Conservation (phyloP, 768 basidiomycete genomes). For the Lactarius hatsudake region DNA sequence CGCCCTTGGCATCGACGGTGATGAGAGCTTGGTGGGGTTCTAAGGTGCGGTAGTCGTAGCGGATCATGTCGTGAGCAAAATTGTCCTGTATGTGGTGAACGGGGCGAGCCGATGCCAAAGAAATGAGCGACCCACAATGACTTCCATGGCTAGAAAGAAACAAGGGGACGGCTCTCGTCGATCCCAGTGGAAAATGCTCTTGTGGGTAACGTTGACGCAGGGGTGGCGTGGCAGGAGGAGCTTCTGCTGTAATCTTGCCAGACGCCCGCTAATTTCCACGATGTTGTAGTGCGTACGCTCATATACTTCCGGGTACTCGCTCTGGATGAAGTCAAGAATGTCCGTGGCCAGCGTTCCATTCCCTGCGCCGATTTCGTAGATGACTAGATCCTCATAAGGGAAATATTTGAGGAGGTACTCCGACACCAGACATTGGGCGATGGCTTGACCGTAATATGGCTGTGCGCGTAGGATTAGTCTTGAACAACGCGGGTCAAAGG, state of each 20-base stretch:
- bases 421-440: constrained; percentile 84
- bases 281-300: constrained; percentile 90
- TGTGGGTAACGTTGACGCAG: constrained; percentile 65
- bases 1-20: constrained; percentile 72
- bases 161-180: constrained; percentile 76
- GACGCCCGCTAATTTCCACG: constrained; percentile 85
- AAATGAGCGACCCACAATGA: constrained; percentile 63
- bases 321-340: constrained; percentile 76
- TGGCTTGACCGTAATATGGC: constrained; percentile 94
- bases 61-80: constrained; percentile 92
- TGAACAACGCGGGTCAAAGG: constrained; percentile 8
- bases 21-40: constrained; percentile 84
- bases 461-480: constrained; percentile 35
- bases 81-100: constrained; percentile 63
- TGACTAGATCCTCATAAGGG: constrained; percentile 92
- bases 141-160: constrained; percentile 93
- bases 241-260: constrained; percentile 68
- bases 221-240: constrained; percentile 62
- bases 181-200: constrained; percentile 86
- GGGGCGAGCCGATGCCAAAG: neutral
- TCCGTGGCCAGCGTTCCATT: constrained; percentile 94
- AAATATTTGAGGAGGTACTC: constrained; percentile 94
- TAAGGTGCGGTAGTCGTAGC: constrained; percentile 79
- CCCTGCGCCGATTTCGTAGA: constrained; percentile 98
- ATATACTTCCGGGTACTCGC: constrained; percentile 86